phyloP scores from a whole-genome alignment of 73 alveolate genomes.

The Diophrys appendiculata region DNA sequence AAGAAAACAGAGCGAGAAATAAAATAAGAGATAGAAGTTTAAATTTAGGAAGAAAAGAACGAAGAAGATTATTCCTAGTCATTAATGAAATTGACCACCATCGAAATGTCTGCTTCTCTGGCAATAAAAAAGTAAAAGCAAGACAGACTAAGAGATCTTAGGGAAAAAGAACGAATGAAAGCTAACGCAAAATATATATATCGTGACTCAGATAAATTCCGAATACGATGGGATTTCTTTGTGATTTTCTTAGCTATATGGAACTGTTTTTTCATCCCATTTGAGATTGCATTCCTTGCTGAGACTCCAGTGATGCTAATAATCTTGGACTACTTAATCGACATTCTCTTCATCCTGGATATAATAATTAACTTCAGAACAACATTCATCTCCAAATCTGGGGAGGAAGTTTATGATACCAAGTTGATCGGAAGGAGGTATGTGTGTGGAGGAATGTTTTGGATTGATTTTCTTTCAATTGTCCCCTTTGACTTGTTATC shows the following conservation, averaged over 20 bases:
- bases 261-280: conserved; percentile 32
- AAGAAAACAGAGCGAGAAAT: too few relatives aligned
- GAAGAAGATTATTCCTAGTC: too few relatives aligned
- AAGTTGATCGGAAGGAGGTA: conserved; percentile 54
- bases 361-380: conserved; percentile 62
- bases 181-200: too few relatives aligned
- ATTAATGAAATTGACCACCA: too few relatives aligned
- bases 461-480: conserved; percentile 73
- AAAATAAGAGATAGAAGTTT: too few relatives aligned
- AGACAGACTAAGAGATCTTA: too few relatives aligned
- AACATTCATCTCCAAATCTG: conserved; percentile 58
- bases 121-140: too few relatives aligned
- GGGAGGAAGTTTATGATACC: conserved; percentile 61
- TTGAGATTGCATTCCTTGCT: conserved; percentile 34
- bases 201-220: too few relatives aligned
- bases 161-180: too few relatives aligned
- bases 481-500: conserved; percentile 58
- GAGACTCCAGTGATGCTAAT: too few relatives aligned
- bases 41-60: too few relatives aligned
- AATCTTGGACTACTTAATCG: conserved; percentile 20
- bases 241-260: conserved; percentile 18
- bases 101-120: too few relatives aligned
- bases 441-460: conserved; percentile 55
- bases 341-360: conserved; percentile 31
- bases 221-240: conserved; percentile 45